phyloP scores from a whole-genome alignment of 2,329 filamentous ascomycete species.

The Podosphaera aphanis region DNA sequence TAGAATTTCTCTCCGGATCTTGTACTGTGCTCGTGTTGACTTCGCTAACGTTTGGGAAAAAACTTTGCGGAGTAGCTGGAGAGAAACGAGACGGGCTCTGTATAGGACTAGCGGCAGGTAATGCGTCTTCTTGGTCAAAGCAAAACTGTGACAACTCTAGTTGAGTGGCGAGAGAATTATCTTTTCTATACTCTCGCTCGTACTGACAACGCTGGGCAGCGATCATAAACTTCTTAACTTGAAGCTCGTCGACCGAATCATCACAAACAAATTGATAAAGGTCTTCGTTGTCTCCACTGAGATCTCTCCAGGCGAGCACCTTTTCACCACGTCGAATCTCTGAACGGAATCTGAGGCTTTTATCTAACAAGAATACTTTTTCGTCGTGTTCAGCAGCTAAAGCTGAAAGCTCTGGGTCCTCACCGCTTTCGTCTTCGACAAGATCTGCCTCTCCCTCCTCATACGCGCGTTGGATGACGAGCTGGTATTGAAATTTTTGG shows the following conservation, averaged over 20 bases:
- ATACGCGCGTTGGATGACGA: slow-evolving; percentile 86
- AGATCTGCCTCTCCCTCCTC: slow-evolving; percentile 92
- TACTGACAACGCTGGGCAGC: slow-evolving; percentile 86
- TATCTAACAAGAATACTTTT: slow-evolving; percentile 89
- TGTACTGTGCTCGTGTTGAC: background rate
- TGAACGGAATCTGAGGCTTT: slow-evolving; percentile 66
- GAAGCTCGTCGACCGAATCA: slow-evolving; percentile 38
- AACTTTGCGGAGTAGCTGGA: slow-evolving; percentile 6
- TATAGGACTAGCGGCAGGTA: slow-evolving; percentile 35
- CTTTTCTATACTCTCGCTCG: slow-evolving; percentile 79
- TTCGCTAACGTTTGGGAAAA: background rate
- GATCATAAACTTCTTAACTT: slow-evolving; percentile 59
- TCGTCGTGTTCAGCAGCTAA: slow-evolving; percentile 72
- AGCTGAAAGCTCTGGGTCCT: slow-evolving; percentile 55
- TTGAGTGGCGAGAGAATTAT: slow-evolving; percentile 56
- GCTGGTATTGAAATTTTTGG: slow-evolving; percentile 91
- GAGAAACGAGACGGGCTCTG: slow-evolving; percentile 27
- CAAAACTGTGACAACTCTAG: slow-evolving; percentile 63
- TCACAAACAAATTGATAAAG: slow-evolving; percentile 98
- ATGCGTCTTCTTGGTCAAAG: slow-evolving; percentile 42
- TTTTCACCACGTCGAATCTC: slow-evolving; percentile 61
- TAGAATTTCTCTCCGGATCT: slow-evolving; percentile 17
- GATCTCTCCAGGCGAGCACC: slow-evolving; percentile 80
- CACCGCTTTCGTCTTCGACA: slow-evolving; percentile 68
- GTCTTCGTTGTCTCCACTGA: slow-evolving; percentile 82